Conservation (phyloP, 2,329 filamentous ascomycete genomes). For the Chrysosporium queenslandicum region DNA sequence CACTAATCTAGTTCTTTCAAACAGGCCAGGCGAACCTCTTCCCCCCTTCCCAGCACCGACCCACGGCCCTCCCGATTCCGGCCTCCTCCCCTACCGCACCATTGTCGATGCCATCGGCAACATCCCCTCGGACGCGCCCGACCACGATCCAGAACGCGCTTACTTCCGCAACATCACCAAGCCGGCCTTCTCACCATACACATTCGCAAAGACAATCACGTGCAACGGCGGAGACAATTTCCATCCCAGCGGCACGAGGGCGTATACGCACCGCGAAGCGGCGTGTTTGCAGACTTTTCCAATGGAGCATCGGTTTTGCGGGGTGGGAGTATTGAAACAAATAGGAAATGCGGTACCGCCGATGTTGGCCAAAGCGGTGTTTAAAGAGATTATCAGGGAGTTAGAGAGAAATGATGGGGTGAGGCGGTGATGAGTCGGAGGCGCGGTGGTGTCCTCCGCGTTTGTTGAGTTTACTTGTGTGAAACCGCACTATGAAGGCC, state of each 20-base stretch:
- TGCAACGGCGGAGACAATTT: constrained; percentile 52
- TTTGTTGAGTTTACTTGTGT: too few species aligned
- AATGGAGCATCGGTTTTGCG: constrained; percentile 47
- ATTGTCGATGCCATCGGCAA: constrained; percentile 35
- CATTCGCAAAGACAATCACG: constrained; percentile 52
- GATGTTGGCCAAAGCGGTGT: constrained; percentile 33
- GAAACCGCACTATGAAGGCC: too few species aligned
- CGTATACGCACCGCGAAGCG: constrained; percentile 57
- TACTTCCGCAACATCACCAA: constrained; percentile 22
- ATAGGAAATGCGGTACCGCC: constrained; percentile 75
- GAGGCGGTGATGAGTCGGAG: neutral
- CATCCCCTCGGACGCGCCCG: constrained; percentile 32
- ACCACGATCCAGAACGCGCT: constrained; percentile 35
- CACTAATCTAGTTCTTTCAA: constrained; percentile 21
- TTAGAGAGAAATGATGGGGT: constrained; percentile 30
- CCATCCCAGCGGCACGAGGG: constrained; percentile 54
- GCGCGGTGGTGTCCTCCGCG: too few species aligned
- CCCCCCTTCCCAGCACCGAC: constrained; percentile 56
- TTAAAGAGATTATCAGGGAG: constrained; percentile 29
- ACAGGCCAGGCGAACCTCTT: constrained; percentile 58
- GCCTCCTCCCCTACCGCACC: constrained; percentile 30
- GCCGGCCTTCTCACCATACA: constrained; percentile 39
- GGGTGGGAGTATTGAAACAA: constrained; percentile 42
- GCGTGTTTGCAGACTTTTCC: constrained; percentile 64
- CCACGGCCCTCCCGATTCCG: constrained; percentile 35